Evolutionary conservation across 225 moss, liverwort and hornwort species (phyloP), one percentile per base, ranked within the genome.

Genomic region (Takakia lepidozioides): DNA sequence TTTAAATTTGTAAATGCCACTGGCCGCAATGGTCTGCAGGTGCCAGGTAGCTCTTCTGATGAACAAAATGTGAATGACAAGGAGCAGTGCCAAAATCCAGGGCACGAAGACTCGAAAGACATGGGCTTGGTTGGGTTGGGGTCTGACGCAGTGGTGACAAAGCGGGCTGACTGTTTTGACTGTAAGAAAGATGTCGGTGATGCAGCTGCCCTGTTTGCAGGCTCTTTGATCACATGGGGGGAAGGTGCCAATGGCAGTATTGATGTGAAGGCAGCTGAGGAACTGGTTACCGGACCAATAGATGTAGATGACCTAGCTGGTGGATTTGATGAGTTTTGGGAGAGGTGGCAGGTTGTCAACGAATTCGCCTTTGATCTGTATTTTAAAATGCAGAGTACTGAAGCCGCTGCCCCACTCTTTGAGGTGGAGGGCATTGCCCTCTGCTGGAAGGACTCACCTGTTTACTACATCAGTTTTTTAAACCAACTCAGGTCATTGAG

Each of bases 391-490:
- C 67, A 68, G 52, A 69, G 15, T 29, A 63, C 49, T 25, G 68
- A 57, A 41, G 25, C 40, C 2, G 48, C 50, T 24, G 53, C 22
- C 20, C 67, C 64, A 46, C 25, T 63, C 15, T 74, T 68, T 66
- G 84, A 89, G 63, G 66, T 89, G 25, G 81, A 81, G 65, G 93
- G 93, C 45, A 40, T 95, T 48, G 93, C 93, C 46, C 47, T 95
- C 27, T 95, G 89, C 76, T 95, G 93, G 93, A 73, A 80, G 61
- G 74, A 80, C 45, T 95, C 90, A 48, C 87, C 86, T 49, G 80
- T 95, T 18, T 95, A 90, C 67, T 95, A 85, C 56, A 52, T 83
- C 22, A 70, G 47, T 44, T 58, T 90, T 51, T 56, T 70, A 27
- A 57, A 55, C 37, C 25, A 25, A 10, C 27, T 7, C 10, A 60